These are phyloP conservation scores for Melampsora americana DNA, from an alignment of 1,284 basidiomycete genomes.

Conservation along the genomic window DNA sequence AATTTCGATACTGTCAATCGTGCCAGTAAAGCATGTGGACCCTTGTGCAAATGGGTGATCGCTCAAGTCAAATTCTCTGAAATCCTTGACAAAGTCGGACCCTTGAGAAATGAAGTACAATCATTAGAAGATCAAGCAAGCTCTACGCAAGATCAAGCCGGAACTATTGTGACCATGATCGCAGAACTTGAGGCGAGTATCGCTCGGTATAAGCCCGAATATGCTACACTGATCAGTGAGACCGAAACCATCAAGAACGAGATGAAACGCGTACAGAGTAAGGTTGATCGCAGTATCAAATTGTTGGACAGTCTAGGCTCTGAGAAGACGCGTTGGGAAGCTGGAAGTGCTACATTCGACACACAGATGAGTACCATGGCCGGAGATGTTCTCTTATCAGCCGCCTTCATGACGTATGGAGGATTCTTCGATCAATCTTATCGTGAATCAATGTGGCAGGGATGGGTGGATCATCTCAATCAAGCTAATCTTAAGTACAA, in stretches of 20 bases:
- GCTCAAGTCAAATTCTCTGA: constrained; percentile 97
- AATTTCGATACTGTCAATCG: constrained; percentile 94
- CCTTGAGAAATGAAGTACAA: constrained; percentile 90
- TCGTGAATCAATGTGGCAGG: constrained; percentile 93
- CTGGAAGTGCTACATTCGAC: constrained; percentile 92
- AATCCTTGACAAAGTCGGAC: constrained; percentile 96
- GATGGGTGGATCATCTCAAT: constrained; percentile 82
- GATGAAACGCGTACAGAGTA: constrained; percentile 96
- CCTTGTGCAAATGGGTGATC: constrained; percentile 95
- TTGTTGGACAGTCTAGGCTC: constrained; percentile 91
- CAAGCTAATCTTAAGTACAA: constrained; percentile 93
- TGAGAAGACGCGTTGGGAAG: constrained; percentile 90
- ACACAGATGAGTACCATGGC: constrained; percentile 98
- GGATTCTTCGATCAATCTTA: constrained; percentile 99
- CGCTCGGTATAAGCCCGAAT: constrained; percentile 92
- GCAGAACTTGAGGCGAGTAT: constrained; percentile 90
- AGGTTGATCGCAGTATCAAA: constrained; percentile 95
- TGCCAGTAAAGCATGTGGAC: constrained; percentile 95
- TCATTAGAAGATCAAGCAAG: constrained; percentile 87
- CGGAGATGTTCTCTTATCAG: constrained; percentile 91
- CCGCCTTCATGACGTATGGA: constrained; percentile 93
- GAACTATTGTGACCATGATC: constrained; percentile 85
- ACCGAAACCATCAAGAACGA: constrained; percentile 95
- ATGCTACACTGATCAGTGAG: constrained; percentile 93
- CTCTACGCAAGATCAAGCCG: constrained; percentile 85